Conservation (phyloP, 495 filamentous ascomycete species). For the Penicillium tannophilum region DNA sequence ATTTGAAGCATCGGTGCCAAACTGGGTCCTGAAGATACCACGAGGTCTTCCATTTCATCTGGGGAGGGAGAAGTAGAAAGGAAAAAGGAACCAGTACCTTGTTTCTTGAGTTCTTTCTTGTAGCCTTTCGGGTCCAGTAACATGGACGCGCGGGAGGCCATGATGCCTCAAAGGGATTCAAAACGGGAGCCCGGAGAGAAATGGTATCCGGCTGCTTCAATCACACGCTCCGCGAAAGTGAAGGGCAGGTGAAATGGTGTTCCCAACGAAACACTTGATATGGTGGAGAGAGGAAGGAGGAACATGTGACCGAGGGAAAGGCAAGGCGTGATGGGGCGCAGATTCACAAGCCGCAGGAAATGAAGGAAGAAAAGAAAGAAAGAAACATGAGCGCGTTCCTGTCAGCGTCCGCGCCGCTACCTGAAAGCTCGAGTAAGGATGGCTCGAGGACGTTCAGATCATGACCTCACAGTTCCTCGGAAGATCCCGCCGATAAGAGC, state of each 20-base stretch:
- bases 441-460: constrained; percentile 3
- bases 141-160: constrained; percentile 49
- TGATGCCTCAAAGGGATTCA: constrained; percentile 16
- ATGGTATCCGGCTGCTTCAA: background rate
- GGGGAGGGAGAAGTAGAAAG: constrained; percentile 9
- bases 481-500: constrained; percentile 33
- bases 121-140: constrained; percentile 44
- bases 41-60: background rate
- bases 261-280: background rate
- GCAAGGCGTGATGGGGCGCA: background rate
- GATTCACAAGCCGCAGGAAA: background rate
- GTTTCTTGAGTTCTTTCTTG: constrained; percentile 34
- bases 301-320: background rate
- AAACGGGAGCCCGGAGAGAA: background rate
- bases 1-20: background rate
- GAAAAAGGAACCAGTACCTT: constrained; percentile 34
- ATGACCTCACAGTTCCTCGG: constrained; percentile 30
- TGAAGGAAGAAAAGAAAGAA: constrained; percentile 9
- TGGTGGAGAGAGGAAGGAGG: background rate
- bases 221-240: background rate
- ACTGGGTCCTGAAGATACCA: background rate
- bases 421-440: background rate
- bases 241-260: background rate
- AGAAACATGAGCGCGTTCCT: constrained; percentile 7
- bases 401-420: background rate